A percentile compares a stretch with the other conserved stretches of the same genome.
phyloP scores from a whole-genome alignment of 805 yeast genomes.

The Ogataea methanolica region DNA sequence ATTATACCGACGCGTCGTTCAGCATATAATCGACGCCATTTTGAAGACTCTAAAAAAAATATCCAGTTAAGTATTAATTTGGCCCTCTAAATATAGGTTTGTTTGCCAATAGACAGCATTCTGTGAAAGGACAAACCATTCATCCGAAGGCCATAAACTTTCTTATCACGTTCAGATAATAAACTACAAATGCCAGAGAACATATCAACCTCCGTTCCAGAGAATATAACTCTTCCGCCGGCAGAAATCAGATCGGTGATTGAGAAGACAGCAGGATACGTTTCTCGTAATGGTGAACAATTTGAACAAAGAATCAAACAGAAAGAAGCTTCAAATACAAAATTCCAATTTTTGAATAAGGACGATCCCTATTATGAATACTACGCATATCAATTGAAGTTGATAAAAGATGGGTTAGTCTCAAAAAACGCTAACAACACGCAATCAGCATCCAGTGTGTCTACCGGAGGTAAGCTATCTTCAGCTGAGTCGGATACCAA shows the following conservation, averaged over 20 bases:
- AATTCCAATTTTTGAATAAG: constrained; percentile 60
- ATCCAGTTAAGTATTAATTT: too few species aligned
- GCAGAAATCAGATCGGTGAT: constrained; percentile 47
- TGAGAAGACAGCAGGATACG: constrained; percentile 69
- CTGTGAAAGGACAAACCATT: too few species aligned
- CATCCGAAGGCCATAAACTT: too few species aligned
- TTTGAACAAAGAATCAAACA: constrained; percentile 56
- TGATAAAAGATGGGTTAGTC: constrained; percentile 25
- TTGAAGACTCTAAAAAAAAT: too few species aligned
- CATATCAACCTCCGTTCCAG: constrained; percentile 23
- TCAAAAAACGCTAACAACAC: neutral
- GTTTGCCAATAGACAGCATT: too few species aligned
- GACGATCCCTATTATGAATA: constrained; percentile 53
- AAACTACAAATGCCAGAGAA: neutral
- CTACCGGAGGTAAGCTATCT: too few species aligned
- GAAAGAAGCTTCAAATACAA: constrained; percentile 41
- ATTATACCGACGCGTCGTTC: too few species aligned
- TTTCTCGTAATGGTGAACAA: constrained; percentile 58
- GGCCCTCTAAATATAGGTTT: too few species aligned
- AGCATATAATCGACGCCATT: too few species aligned
- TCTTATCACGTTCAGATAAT: too few species aligned
- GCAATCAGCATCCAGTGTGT: too few species aligned
- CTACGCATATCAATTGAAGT: constrained; percentile 45
- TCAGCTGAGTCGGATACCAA: too few species aligned
- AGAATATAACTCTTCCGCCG: constrained; percentile 50